Evolutionary conservation across 208 protist species (phyloP).

Genomic region (Leishmania aethiopica): DNA sequence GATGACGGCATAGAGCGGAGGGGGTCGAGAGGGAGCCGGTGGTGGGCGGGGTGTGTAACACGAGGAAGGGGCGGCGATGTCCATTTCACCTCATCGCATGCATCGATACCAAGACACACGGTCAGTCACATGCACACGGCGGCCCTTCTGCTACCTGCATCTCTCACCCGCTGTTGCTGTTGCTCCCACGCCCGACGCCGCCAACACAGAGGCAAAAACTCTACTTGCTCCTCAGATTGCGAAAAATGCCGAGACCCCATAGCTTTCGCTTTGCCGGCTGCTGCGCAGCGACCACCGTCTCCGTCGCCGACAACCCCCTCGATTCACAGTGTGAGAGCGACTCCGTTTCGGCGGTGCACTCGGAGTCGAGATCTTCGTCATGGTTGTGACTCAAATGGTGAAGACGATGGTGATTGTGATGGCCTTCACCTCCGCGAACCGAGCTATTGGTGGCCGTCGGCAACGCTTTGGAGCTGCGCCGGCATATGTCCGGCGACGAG

Average conservation of each 20-base stretch:
- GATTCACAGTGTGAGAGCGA: neutral
- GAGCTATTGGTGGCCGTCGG: neutral
- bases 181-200: no score
- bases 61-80: neutral
- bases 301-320: conserved; percentile 3
- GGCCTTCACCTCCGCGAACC: neutral
- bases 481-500: neutral
- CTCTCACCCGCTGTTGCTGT: neutral
- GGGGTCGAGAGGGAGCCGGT: neutral
- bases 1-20: neutral
- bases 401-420: neutral
- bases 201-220: neutral
- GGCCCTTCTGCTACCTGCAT: neutral
- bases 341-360: neutral
- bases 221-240: conserved; percentile 29
- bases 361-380: neutral
- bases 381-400: neutral
- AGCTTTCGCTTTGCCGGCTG: conserved; percentile 14
- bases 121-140: neutral
- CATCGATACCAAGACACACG: neutral
- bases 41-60: neutral
- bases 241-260: conserved; percentile 20
- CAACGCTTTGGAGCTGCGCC: conserved; percentile 11
- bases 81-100: neutral
- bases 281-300: conserved; percentile 13